Evolutionary conservation across 73 alveolate genomes (phyloP), one percentile per base, ranked within the genome.

Genomic region (Strombidium stylifer): DNA sequence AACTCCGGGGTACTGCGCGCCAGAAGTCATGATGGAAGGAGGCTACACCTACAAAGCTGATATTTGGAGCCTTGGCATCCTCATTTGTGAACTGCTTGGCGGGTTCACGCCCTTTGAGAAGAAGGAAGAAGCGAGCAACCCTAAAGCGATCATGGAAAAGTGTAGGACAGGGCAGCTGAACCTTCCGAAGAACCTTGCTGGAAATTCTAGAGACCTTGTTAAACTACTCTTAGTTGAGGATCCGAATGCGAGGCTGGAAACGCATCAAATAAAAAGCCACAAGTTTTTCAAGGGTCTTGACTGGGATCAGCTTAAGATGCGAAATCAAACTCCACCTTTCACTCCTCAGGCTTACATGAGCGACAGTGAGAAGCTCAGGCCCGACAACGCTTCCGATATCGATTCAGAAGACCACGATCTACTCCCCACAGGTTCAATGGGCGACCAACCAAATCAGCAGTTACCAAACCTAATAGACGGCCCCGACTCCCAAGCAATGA

Each of bases 1-100:
- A 20, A 82, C 93, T 24, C 88, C 88, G 23, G 88, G 84, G 14
- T 82, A 79, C 52, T 79, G 64, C 15, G 93, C 93, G 7, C 93
- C 93, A 1, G 93, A 82, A 56, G 69, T 82, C 27, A 18, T 82
- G 26, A 51, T 68, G 24, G 85, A 74, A 32, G 35, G 60, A 78
- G 74, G 81, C 20, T 82, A 74, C 32, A 73, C 46, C 52, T 69
- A 74, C 44, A 77, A 77, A 50, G 88, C 80, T n/a, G 93, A 82
- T 68, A 66, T 82, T 16, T 82, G 87, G 73, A 59, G 84, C 59
- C 31, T 80, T 16, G 93, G 93, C 8, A 59, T 82, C n/a, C 59
- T 82, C 3, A 55, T 82, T 20, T 82, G 78, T 55, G 68, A 53
- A 28, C 41, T 82, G 55, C 23, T 82, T 20, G 73, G 69, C 18